Base-by-base conservation (phyloP, 2,329 filamentous ascomycete species). In the Aureobasidium sp. region DNA sequence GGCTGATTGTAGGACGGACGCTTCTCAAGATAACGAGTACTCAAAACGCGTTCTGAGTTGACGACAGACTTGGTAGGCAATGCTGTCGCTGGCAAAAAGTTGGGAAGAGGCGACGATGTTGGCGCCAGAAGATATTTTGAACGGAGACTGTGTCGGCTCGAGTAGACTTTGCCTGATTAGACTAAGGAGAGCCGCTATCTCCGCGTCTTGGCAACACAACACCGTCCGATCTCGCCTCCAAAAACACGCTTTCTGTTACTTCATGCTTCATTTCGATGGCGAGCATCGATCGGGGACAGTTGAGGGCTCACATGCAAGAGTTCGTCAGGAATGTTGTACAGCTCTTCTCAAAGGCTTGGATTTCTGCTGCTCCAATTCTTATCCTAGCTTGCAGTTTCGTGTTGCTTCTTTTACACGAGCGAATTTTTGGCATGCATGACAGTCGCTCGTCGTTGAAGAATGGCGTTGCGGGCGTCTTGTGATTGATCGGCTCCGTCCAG, bases 401-500 rank as follows among this genome's bases (percentile, higher is more conserved):
- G 19, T 12, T 24, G 24, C 8, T n/a, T 17, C 16, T 8, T 39
- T 17, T 32, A 32, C 34, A 24, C 34, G 29, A 40, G 27, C 37
- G 35, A 32, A 34, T 51, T 34, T 11, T 29, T 39, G 22, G 6
- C 5, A n/a, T 39, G 14, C 37, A 35, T 27, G 30, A 24, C n/a
- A n/a, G n/a, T n/a, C 10, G 25, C 14, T 21, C 4, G 40, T 49
- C 32, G 45, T 49, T 29, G 10, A 25, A 19, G n/a, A 2, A 21
- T 6, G 48, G 48, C 48, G 48, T 51, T 51, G 48, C 17, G 27
- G 17, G 16, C 48, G 48, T 51, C 48, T 41, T 51, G 37, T 51
- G 48, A 51, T 51, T 51, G 48, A 51, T 41, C 37, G 25, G 16
- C 37, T 40, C 16, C n/a, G 6, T 22, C 48, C 48, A 41, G 37